Evolutionary conservation across 192 early-diverging fungal genomes (phyloP).

Genomic region (Gonapodya prolifera): DNA sequence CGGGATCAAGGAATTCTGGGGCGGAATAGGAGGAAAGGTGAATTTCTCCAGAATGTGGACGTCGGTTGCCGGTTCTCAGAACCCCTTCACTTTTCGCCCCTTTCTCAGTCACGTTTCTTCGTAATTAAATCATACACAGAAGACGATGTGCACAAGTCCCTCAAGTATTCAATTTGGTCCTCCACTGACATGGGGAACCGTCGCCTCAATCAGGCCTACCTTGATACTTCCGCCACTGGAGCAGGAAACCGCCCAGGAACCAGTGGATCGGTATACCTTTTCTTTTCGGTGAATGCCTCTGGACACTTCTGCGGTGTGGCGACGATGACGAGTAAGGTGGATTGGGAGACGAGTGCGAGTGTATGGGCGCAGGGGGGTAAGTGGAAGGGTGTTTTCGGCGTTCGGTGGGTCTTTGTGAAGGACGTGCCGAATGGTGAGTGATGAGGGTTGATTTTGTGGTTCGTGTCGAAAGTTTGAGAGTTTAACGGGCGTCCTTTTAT

Average conservation of each 20-base stretch:
- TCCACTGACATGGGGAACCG: conserved; percentile 44
- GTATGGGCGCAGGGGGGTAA: conserved; percentile 28
- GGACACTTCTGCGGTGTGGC: conserved; percentile 47
- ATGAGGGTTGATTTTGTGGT: no score
- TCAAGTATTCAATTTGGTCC: conserved; percentile 36
- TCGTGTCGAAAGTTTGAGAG: no score
- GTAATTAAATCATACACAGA: conserved; percentile 44
- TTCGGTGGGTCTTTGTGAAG: conserved; percentile 40
- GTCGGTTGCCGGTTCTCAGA: no score
- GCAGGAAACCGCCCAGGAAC: no score
- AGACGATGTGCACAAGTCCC: conserved; percentile 29
- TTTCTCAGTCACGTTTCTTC: conserved; percentile 32
- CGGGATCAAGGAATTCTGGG: no score
- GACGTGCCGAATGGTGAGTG: conserved; percentile 39
- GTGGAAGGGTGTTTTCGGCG: conserved; percentile 38
- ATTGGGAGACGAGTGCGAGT: conserved; percentile 17
- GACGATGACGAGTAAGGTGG: conserved; percentile 30
- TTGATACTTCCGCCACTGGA: conserved; percentile 4
- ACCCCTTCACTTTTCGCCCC: no score
- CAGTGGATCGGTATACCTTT: conserved; percentile 38
- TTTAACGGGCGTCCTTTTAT: no score
- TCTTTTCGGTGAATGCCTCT: conserved; percentile 38
- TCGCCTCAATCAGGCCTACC: conserved; percentile 32
- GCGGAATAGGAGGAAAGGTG: no score
- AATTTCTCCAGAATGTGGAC: no score